phyloP scores from a whole-genome alignment of 176 grass and related monocot genomes.

The Oryza brachyantha region DNA sequence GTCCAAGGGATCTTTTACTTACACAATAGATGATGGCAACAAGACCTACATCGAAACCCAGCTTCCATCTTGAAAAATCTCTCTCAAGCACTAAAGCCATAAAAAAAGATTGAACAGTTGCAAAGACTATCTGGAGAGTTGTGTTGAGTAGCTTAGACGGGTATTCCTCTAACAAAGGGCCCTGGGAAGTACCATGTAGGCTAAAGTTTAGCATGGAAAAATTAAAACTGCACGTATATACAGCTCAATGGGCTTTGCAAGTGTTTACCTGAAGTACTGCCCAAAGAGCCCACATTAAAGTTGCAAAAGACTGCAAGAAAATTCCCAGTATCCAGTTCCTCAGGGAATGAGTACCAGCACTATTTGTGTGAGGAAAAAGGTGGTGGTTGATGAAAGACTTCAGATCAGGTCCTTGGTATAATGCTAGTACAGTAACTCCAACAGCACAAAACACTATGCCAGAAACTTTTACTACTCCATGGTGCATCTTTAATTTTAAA shows the following conservation, averaged over 20 bases:
- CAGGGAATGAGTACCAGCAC: background rate
- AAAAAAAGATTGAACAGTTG: constrained; percentile 53
- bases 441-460: constrained; percentile 42
- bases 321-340: constrained; percentile 47
- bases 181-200: constrained; percentile 26
- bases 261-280: constrained; percentile 49
- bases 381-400: constrained; percentile 41
- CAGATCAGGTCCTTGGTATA: constrained; percentile 49
- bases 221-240: background rate
- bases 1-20: background rate
- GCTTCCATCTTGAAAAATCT: constrained; percentile 63
- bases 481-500: constrained; percentile 38
- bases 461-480: constrained; percentile 42
- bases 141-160: constrained; percentile 41
- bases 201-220: constrained; percentile 7
- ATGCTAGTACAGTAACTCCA: constrained; percentile 32
- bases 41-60: constrained; percentile 40
- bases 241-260: background rate
- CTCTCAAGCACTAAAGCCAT: constrained; percentile 55
- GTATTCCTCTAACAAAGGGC: constrained; percentile 43
- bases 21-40: constrained; percentile 36
- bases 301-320: constrained; percentile 35
- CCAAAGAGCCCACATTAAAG: constrained; percentile 47
- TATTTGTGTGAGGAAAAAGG: background rate
- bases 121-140: constrained; percentile 43